phyloP scores from a whole-genome alignment of 140 eudicot genomes.

The Flaveria floridana region DNA sequence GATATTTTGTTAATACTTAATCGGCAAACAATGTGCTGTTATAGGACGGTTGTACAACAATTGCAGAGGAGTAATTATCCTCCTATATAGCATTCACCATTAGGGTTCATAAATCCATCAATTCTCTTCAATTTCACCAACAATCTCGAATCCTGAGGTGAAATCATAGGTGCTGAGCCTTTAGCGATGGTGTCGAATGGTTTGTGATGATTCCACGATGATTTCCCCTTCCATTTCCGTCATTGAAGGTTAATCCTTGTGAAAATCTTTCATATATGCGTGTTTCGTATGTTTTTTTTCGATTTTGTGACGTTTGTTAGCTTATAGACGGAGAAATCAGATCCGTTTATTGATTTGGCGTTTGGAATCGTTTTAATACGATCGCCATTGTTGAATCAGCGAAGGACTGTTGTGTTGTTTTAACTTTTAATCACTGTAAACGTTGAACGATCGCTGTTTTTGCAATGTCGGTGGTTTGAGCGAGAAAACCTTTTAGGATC shows the following conservation, averaged over 20 bases:
- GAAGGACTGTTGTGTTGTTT: background rate
- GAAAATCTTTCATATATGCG: background rate
- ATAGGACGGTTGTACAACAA: constrained; percentile 2
- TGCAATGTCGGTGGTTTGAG: constrained; percentile 20
- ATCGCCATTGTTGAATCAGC: constrained; percentile 4
- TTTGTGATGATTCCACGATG: constrained; percentile 23
- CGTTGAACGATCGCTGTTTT: background rate
- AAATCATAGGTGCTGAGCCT: too few species aligned
- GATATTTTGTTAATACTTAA: too few species aligned
- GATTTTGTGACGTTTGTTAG: background rate
- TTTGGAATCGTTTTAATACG: background rate
- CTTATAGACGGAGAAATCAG: background rate
- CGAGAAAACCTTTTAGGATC: background rate
- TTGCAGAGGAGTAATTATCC: constrained; percentile 28
- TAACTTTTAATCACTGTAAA: background rate
- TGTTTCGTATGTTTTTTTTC: constrained; percentile 6
- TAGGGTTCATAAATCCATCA: constrained; percentile 31
- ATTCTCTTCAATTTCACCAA: background rate
- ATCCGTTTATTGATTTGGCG: background rate
- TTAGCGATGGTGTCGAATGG: background rate
- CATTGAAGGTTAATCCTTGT: constrained; percentile 35
- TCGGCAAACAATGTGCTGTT: background rate
- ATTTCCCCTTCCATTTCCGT: constrained; percentile 37
- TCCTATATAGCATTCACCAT: constrained; percentile 27
- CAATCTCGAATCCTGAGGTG: background rate